Conservation (phyloP, 352 stramenopile genomes). For the Phytophthora europaea region DNA sequence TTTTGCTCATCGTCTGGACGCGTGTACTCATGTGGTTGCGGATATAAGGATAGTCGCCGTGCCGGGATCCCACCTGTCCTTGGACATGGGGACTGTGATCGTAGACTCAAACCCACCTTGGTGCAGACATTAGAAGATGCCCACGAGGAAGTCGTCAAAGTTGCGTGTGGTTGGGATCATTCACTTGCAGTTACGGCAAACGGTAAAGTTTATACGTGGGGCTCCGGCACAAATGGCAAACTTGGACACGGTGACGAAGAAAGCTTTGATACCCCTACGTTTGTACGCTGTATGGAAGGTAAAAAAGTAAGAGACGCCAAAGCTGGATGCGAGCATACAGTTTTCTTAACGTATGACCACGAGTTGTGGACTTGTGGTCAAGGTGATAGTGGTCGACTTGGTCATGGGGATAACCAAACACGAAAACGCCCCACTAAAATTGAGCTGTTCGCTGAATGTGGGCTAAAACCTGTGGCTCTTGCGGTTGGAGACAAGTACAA, state of each 20-base stretch:
- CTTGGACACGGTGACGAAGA: constrained; percentile 88
- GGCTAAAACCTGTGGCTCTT: constrained; percentile 72
- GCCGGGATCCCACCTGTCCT: constrained; percentile 84
- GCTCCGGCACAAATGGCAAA: constrained; percentile 84
- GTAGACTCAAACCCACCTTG: constrained; percentile 64
- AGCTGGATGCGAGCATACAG: constrained; percentile 85
- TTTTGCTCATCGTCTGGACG: constrained; percentile 73
- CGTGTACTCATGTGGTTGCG: constrained; percentile 81
- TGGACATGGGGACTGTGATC: constrained; percentile 77
- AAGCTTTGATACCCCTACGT: constrained; percentile 69
- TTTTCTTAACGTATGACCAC: constrained; percentile 62
- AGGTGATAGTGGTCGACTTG: constrained; percentile 82
- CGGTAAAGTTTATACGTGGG: constrained; percentile 82
- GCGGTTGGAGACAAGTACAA: constrained; percentile 92
- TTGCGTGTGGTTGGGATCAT: constrained; percentile 87
- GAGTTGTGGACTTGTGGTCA: constrained; percentile 88
- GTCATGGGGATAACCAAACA: constrained; percentile 75
- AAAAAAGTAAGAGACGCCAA: constrained; percentile 76
- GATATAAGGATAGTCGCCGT: constrained; percentile 89
- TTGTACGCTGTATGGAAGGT: constrained; percentile 55
- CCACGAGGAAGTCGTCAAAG: constrained; percentile 67
- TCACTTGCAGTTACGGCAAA: constrained; percentile 73
- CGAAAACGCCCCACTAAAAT: constrained; percentile 69
- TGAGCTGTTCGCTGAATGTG: constrained; percentile 60
- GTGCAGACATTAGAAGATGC: constrained; percentile 62